Evolutionary conservation across 768 basidiomycete genomes (phyloP).

Genomic region (Hirschioporus abietinus): DNA sequence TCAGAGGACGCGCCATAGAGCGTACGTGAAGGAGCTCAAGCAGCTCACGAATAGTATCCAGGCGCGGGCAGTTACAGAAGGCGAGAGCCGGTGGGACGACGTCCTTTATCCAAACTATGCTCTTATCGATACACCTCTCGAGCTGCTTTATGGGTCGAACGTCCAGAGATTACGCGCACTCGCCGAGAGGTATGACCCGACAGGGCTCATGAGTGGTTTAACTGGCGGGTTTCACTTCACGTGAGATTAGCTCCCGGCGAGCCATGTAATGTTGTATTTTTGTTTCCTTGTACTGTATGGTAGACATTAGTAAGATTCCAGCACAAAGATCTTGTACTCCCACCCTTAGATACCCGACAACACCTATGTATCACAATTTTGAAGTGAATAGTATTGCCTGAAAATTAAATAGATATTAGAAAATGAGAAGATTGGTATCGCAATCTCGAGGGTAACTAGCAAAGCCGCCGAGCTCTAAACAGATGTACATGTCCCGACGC

Average conservation of each 20-base stretch:
- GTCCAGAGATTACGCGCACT: constrained; percentile 12
- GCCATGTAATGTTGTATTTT: background rate
- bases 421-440: too few relatives aligned
- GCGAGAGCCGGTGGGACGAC: constrained; percentile 12
- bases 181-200: constrained; percentile 12
- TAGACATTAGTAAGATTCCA: background rate
- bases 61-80: constrained; percentile 11
- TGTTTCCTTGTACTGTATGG: background rate
- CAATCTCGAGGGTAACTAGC: too few relatives aligned
- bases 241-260: background rate
- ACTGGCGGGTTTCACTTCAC: constrained; percentile 18
- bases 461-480: too few relatives aligned
- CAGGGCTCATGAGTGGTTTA: constrained; percentile 15
- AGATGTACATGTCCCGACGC: too few relatives aligned
- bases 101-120: constrained; percentile 18
- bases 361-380: too few relatives aligned
- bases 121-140: constrained; percentile 11
- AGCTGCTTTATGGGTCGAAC: constrained; percentile 14
- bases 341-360: background rate
- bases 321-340: background rate
- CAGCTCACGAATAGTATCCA: constrained; percentile 8
- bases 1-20: constrained; percentile 1
- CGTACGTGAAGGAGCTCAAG: background rate
- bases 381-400: too few relatives aligned
- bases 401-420: too few relatives aligned